phyloP scores from a whole-genome alignment of 2,329 filamentous ascomycete genomes.

The Neocucurbitaria cava region DNA sequence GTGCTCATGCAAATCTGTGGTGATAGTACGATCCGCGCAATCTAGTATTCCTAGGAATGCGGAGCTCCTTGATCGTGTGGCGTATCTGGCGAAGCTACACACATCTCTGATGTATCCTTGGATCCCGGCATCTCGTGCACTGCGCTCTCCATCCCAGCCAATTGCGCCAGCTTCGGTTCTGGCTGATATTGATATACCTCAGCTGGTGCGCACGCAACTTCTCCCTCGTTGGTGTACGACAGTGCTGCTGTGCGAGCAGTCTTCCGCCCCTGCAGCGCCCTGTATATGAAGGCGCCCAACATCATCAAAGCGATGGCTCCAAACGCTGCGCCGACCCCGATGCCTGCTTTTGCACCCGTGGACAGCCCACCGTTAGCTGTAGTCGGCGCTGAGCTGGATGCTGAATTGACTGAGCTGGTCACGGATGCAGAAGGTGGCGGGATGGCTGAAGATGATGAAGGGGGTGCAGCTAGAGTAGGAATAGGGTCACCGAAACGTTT shows the following conservation, averaged over 20 bases:
- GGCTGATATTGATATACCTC: conserved; percentile 3
- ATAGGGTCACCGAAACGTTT: conserved; percentile 12
- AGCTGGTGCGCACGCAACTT: background rate
- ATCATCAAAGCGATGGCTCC: conserved; percentile 7
- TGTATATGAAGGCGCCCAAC: conserved; percentile 9
- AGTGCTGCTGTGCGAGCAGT: background rate
- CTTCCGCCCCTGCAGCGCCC: conserved; percentile 15
- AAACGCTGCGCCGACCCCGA: conserved; percentile 4
- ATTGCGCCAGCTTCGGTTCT: conserved; percentile 1
- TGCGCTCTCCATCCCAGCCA: conserved; percentile 4
- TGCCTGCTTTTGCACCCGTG: conserved; percentile 6
- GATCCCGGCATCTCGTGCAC: conserved; percentile 4
- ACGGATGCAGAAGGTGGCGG: background rate
- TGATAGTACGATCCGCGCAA: too few species aligned
- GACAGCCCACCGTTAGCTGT: background rate
- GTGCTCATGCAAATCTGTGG: too few species aligned
- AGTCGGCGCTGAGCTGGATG: background rate
- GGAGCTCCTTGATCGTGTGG: background rate
- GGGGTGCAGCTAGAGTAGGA: background rate
- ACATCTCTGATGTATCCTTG: background rate
- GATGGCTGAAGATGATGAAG: background rate
- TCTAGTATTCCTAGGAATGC: background rate
- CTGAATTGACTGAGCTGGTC: background rate
- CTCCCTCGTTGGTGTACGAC: background rate
- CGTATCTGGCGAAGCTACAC: background rate